Base-by-base conservation (phyloP, 1,284 basidiomycete species). In the Papiliotrema laurentii region DNA sequence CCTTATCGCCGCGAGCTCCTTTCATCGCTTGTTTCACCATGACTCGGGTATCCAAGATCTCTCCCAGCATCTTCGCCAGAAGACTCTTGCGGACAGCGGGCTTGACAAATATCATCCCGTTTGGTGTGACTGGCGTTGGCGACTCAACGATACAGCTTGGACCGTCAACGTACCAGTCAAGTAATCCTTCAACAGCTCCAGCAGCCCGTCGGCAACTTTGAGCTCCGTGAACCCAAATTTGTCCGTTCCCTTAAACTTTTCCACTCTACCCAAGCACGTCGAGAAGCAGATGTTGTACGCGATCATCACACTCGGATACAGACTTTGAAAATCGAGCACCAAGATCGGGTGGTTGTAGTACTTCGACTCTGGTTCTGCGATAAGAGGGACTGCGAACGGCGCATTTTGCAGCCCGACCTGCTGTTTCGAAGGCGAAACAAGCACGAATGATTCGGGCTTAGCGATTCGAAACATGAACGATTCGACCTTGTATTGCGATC, bases 1-100 rank as follows among this genome's bases (percentile, higher is more conserved):
- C 89, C 75, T 87, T 89, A 68, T 94, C 84, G 27, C 79, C 76
- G 51, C 82, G 83, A 9, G 80, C 79, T 11, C 79, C 77, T 70
- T 97, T 96, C 89, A 96, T 94, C 2, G 88, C 87, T 55, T 87
- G 83, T 68, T 97, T 97, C 34, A 97, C 86, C 93, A 98, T 97
- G 6, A 97, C 88, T 43, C 96, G 80, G n/a, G 94, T 97, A 48
- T 96, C 89, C 51, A 98, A 76, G 5, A 98, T 78, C 73, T 98
- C 94, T 16, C 80, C 82, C 54, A 98, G 78, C 94, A 98, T 97
- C 59, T 93, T 85, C 3, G 84, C 83, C 11, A 98, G 76, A 14
- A 97, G 77, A 25, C 90, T 89, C 67, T 84, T 86, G 27, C 94
- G 81, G 4, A 97, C 85, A 35, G 81, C 78, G 0, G 84, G 80